These are phyloP conservation scores for Teunomyces panamensis DNA, from an alignment of 805 yeast genomes.

Conservation along the genomic window DNA sequence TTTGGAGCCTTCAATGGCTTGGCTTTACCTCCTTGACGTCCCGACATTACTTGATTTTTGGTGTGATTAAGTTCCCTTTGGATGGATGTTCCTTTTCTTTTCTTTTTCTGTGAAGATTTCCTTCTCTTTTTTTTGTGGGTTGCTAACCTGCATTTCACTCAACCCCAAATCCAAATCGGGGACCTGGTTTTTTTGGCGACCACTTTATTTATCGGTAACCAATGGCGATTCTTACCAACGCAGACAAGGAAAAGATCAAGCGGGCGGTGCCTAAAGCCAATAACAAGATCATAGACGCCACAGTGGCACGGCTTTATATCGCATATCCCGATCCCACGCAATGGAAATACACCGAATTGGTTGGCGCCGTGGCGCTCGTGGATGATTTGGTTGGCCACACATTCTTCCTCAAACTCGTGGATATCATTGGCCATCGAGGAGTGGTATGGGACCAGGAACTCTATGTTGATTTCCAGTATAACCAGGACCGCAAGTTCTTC, in stretches of 20 bases:
- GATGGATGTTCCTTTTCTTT: background rate
- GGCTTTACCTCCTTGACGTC: conserved; percentile 96
- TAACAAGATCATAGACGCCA: conserved; percentile 84
- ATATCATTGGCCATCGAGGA: conserved; percentile 76
- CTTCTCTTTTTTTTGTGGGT: background rate
- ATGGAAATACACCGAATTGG: conserved; percentile 87
- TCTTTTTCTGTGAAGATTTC: background rate
- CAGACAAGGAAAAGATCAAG: conserved; percentile 85
- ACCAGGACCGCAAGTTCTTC: conserved; percentile 92
- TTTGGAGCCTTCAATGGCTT: conserved; percentile 88
- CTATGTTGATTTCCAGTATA: conserved; percentile 81
- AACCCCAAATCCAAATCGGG: background rate
- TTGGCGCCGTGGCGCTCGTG: conserved; percentile 83
- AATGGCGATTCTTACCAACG: conserved; percentile 40
- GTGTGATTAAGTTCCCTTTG: conserved; percentile 2
- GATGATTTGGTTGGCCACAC: conserved; percentile 95
- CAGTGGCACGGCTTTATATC: conserved; percentile 84
- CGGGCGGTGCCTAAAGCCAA: conserved; percentile 84
- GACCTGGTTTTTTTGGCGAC: background rate
- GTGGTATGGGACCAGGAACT: conserved; percentile 97
- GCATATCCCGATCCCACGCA: conserved; percentile 80
- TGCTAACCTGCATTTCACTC: background rate
- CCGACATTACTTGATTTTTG: conserved; percentile 56
- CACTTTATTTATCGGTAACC: background rate
- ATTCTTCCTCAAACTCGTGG: conserved; percentile 85